Evolutionary conservation across 495 filamentous ascomycete genomes (phyloP), one percentile per base, ranked within the genome.

Genomic region (Aspergillus sclerotiicarbonarius): DNA sequence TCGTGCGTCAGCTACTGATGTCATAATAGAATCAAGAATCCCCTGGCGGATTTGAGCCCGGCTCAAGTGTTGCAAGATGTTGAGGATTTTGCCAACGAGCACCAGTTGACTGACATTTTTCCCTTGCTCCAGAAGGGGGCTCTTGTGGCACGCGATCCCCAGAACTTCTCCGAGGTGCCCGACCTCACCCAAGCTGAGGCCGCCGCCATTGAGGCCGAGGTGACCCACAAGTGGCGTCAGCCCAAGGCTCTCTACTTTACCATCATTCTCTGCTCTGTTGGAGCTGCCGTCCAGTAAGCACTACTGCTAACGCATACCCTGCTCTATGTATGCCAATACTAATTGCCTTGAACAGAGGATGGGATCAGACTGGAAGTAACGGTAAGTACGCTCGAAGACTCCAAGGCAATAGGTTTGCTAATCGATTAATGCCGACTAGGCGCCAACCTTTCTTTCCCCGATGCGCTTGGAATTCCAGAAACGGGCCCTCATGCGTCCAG

Each of bases 351-450:
- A 46, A 55, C 51, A 77, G 74, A 56, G 83, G 82, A 30, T 88
- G 85, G 86, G 86, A 89, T 66, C 85, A 89, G 60, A 87, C 86
- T n/a, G 86, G 85, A n/a, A 84, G 82, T 50, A 89, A 90, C 58
- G 87, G 63, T 61, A 56, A 44, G 41, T 20, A 8, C 18, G 19
- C 20, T 6, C 15, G 12, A 19, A 15, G 25, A n/a, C 15, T 9
- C 8, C 16, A 19, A 7, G 12, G 1, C 8, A 43, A 6, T 33
- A n/a, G 12, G 6, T 13, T n/a, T 41, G 25, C 45, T 56, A 10
- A 53, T 45, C 20, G 3, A 41, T 4, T 25, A 0, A 16, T 10
- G 4, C 21, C 18, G n/a, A 20, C 15, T 48, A 65, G 63, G 86
- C 46, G 87, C 87, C 31, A 89, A 89, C 54, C 65, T 90, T 41